Base-by-base conservation (phyloP, 495 filamentous ascomycete genomes). In the Alectoria sarmentosa region DNA sequence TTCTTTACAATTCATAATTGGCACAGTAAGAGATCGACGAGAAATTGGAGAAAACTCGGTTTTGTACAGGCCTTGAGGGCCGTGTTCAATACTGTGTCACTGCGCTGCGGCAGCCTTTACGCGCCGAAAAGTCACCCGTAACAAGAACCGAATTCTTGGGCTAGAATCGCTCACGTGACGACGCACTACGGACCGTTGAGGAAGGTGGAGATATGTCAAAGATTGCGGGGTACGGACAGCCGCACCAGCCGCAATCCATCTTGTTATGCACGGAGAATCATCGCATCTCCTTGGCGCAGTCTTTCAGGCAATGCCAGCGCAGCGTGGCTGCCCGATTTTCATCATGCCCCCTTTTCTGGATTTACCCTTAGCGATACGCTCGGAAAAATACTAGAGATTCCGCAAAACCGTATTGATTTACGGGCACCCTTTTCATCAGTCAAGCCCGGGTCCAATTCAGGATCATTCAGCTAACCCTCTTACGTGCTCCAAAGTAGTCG, bases 211-310 rank as follows among this genome's bases (percentile, higher is more conserved):
- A 34, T 54, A 7, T 54, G 52, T 55, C 52, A 55, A 34, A 0
- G 26, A 46, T 9, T 52, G 49, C 49, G 49, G 49, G 49, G 49
- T 54, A 4, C 28, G 9, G 0, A 26, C n/a, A 49, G 46, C n/a
- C 46, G 46, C 46, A 49, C 46, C 46, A 49, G 46, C n/a, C 46
- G 46, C 46, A 49, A 49, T 49, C 23, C 46, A 10, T 49, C 46
- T n/a, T n/a, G n/a, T 13, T 26, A 11, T 49, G 46, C 46, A 49
- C n/a, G 7, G 46, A 23, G 2, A 14, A 11, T 5, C 11, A 6
- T 52, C 11, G 17, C 11, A 28, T 54, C 17, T 14, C 28, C 32
- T 54, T 15, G 8, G 0, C 26, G 11, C 49, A 48, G 8, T 10
- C 21, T 49, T 26, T 26, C 7, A 28, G 48, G 23, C 23, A 30